Evolutionary conservation across 2,329 filamentous ascomycete species (phyloP), one percentile per base, ranked within the genome.

Genomic region (Fusarium xylarioides): DNA sequence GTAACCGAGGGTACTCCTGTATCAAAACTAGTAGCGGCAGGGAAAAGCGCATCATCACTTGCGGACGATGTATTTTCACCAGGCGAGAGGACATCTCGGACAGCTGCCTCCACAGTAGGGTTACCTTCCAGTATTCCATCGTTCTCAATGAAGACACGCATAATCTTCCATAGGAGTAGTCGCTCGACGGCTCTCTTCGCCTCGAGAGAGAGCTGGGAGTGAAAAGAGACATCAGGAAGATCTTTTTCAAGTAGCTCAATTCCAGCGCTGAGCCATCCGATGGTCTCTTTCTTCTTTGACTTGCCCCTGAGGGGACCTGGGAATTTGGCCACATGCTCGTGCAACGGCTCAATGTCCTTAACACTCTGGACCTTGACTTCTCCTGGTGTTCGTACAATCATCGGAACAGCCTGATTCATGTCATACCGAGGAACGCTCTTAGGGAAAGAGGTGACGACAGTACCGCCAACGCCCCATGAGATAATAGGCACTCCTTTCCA

Each of bases 401-500:
- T 92, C 0, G 95, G 95, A 12, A 89, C 82, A 26, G 88, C 86
- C 74, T 92, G 90, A 55, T 91, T 93, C 73, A 93, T 91, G 32
- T 91, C 91, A 81, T 97, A 98, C 52, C 95, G 91, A 19, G 95
- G 95, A 38, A 96, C 90, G 73, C 95, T 92, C 80, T 93, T 95
- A 0, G 97, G 96, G 78, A 98, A 98, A 47, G 91, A 94, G 3
- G 93, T 95, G 6, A 97, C 87, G 16, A 98, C 85, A 4, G 90
- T 89, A 18, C 96, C 96, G 26, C 95, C 95, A 54, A 97, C 91
- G 6, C 94, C 95, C 92, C 97, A 99, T 2, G 89, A 89, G 77
- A 98, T 92, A 18, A 97, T 88, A 0, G 97, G 96, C 18, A 90
- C 89, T 7, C 97, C 97, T 82, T 93, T 95, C 96, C 96, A 99